Evolutionary conservation across 139 green algal species (phyloP), one percentile per base, ranked within the genome.

Genomic region (Pseudopediastrum boryanum): DNA sequence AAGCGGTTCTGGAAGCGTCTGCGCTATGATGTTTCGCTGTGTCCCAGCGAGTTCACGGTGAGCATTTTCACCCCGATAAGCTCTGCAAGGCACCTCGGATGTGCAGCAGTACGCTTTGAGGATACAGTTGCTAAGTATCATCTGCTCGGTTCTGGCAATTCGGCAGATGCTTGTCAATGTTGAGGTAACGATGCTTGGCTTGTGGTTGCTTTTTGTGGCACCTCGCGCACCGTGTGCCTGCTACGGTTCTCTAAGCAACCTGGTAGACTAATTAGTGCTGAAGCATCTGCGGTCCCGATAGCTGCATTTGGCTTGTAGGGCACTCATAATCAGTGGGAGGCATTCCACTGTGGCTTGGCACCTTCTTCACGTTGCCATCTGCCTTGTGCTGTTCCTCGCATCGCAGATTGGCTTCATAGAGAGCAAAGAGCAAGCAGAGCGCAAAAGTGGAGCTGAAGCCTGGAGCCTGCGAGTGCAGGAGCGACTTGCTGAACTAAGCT

Each of bases 401-500:
- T 5, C 25, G n/a, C 73, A 88, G 86, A 77, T 88, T 1, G 86
- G 86, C 13, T 79, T 83, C 33, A 74, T 90, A 4, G 83, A 90
- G 58, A 84, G 71, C 0, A 59, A 74, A 13, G 51, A 88, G 67
- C 73, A 82, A 21, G 58, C 75, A 39, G 72, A 85, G 52, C 81
- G 86, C 12, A 69, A 77, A 23, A 85, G 77, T 23, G 86, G 86
- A 4, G 83, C 73, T 42, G 86, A 84, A 35, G 86, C 86, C 4
- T 90, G 86, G 86, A 84, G 73, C 62, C 54, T 88, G 80, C 80
- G 86, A 1, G 61, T 87, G 41, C 83, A 87, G 16, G 80, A 84
- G 42, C 54, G 58, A 1, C 61, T 88, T n/a, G 10, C 63, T 38
- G 86, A 89, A 48, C 63, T 87, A 35, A 69, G 71, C 13, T 86